These are phyloP conservation scores for Colletotrichum orbiculare DNA, from an alignment of 2,329 filamentous ascomycete species.

Conservation along the genomic window DNA sequence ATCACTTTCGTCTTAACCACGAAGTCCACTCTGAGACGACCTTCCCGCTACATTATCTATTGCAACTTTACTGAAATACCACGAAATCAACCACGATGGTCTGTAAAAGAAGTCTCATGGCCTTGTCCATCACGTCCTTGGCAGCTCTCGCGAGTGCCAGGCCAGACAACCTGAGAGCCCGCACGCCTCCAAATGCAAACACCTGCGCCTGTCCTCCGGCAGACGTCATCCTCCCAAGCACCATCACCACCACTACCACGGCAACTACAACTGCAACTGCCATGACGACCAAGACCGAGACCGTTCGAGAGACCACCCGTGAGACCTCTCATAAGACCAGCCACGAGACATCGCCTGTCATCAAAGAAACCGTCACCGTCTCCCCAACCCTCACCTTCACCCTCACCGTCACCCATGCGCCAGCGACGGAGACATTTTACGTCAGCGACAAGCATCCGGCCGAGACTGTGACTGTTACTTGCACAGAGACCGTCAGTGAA, in stretches of 20 bases:
- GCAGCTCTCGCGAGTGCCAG: constrained; percentile 12
- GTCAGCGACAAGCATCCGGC: not conserved
- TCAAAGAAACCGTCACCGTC: constrained; percentile 39
- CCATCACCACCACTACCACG: constrained; percentile 43
- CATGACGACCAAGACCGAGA: not conserved
- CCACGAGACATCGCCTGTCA: constrained; percentile 36
- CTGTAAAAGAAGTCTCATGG: constrained; percentile 5
- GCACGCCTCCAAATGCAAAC: constrained; percentile 28
- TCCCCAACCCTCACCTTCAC: constrained; percentile 35
- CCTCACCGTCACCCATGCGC: constrained; percentile 18
- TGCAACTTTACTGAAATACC: no score
- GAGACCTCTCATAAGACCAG: constrained; percentile 40
- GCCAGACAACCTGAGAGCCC: constrained; percentile 29
- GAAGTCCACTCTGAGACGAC: not conserved
- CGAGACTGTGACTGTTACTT: constrained; percentile 26
- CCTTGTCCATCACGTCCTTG: constrained; percentile 18
- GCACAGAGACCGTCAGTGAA: constrained; percentile 29
- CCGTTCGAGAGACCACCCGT: constrained; percentile 36
- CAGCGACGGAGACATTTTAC: constrained; percentile 24
- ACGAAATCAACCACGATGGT: constrained; percentile 40
- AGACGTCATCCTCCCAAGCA: constrained; percentile 21
- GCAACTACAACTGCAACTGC: constrained; percentile 33
- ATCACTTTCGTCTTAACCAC: not conserved
- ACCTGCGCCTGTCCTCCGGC: constrained; percentile 37
- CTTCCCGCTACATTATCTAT: no score